Evolutionary conservation across 257 asterid genomes (phyloP), one percentile per base, ranked within the genome.

Genomic region (Solanum virginianum): DNA sequence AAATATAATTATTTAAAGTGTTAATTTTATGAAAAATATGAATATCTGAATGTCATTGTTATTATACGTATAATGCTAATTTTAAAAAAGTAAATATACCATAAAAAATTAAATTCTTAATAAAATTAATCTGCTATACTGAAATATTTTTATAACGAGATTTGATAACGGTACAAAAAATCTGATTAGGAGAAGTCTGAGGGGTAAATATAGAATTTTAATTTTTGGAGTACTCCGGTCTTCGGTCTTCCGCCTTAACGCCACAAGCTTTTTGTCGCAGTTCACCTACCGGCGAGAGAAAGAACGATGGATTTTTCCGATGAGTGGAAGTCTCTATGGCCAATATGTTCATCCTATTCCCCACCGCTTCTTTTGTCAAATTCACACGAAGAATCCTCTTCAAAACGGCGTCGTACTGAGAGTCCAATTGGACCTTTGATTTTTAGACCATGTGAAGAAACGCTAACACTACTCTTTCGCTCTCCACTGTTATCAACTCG

Each of bases 311-410:
- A 90, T 12, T 92, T 90, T 83, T 86, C 89, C 70, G 90, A 89
- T 14, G 96, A 91, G 71, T 94, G 98, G 98, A 94, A 94, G 54
- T 89, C 92, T 20, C 87, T 83, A 1, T 91, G 91, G 92, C 89
- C 96, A 3, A 80, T 94, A 54, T 89, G 89, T 68, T 91, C 93
- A 60, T 87, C 90, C 13, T 91, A 81, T 84, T 89, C 92, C 1
- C 85, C 98, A 5, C 96, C 95, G 6, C 89, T 90, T 43, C 91
- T 91, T 81, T 66, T 86, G 70, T 79, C 85, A 11, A 84, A 83
- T 85, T 66, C 86, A 12, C 60, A 49, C 14, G 43, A 75, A 47
- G 59, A 74, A 0, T 82, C 65, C 26, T 83, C 88, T 9, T 32
- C 87, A 1, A 84, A 86, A 26, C 88, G 87, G 24, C 70, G 49